A percentile compares a stretch with the other conserved stretches of the same genome.
Conservation (phyloP, 2,329 filamentous ascomycete genomes). For the Metarhizium guizhouense region DNA sequence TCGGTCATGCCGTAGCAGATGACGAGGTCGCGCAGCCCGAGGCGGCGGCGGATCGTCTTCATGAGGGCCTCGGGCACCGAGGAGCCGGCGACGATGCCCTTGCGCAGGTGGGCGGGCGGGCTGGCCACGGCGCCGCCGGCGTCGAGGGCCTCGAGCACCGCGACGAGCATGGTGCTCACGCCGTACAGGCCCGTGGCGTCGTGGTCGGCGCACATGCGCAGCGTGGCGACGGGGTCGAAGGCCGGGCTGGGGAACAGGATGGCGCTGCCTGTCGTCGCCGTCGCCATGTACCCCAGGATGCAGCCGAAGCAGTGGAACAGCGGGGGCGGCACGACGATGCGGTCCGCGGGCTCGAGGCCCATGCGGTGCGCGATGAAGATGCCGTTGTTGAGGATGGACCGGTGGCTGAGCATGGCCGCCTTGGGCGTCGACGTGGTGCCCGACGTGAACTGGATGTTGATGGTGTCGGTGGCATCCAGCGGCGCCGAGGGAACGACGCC, state of each 20-base stretch:
- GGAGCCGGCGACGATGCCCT: conserved; percentile 85
- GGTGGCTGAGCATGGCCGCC: conserved; percentile 80
- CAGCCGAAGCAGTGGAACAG: conserved; percentile 88
- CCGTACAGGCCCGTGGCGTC: conserved; percentile 66
- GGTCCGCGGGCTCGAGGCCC: conserved; percentile 64
- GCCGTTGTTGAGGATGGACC: conserved; percentile 88
- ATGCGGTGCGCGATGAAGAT: conserved; percentile 76
- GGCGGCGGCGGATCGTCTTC: conserved; percentile 58
- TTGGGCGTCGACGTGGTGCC: conserved; percentile 91
- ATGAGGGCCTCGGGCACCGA: conserved; percentile 79
- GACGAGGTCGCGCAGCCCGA: conserved; percentile 75
- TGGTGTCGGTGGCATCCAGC: conserved; percentile 56
- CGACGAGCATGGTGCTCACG: conserved; percentile 90
- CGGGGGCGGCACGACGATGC: conserved; percentile 77
- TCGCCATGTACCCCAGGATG: conserved; percentile 93
- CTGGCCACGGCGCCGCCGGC: conserved; percentile 19
- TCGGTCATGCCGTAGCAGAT: conserved; percentile 98
- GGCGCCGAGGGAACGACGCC: conserved; percentile 34
- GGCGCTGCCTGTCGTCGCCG: conserved; percentile 66
- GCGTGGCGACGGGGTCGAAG: conserved; percentile 69
- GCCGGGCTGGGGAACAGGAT: conserved; percentile 83
- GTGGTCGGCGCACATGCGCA: conserved; percentile 47
- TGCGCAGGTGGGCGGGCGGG: conserved; percentile 45
- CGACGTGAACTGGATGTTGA: conserved; percentile 95
- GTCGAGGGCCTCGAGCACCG: conserved; percentile 71